Evolutionary conservation across 2,329 filamentous ascomycete species (phyloP).

Genomic region (Phialophora expanda): DNA sequence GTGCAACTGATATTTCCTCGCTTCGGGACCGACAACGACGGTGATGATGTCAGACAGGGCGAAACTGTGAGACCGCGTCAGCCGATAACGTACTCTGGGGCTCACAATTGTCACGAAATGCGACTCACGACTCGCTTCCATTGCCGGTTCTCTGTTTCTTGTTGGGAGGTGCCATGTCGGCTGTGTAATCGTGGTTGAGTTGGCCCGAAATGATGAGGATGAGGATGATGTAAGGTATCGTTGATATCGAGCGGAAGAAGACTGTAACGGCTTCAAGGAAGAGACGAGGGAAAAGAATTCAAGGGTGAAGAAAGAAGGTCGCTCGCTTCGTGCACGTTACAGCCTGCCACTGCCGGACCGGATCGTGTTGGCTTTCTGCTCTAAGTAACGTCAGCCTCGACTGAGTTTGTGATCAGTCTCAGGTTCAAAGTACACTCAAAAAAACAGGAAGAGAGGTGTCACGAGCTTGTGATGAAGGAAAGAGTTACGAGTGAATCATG

Average conservation of each 20-base stretch:
- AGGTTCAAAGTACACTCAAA: too few species aligned
- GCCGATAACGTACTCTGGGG: neutral
- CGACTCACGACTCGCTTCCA: neutral
- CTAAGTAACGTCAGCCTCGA: neutral
- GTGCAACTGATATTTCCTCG: constrained; percentile 15
- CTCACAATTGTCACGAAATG: neutral
- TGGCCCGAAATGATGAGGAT: neutral
- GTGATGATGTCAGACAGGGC: constrained; percentile 17
- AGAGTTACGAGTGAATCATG: neutral
- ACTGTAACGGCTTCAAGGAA: neutral
- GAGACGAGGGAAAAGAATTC: neutral
- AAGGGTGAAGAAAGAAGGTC: neutral
- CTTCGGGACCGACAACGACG: constrained; percentile 21
- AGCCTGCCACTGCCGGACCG: neutral
- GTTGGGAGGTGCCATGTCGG: neutral
- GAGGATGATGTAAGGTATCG: neutral
- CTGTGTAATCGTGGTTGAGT: neutral
- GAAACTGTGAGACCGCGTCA: constrained; percentile 6
- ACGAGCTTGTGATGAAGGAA: neutral
- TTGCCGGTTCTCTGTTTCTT: neutral
- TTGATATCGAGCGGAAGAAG: neutral
- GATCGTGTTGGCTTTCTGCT: neutral
- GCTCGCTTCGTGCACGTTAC: neutral
- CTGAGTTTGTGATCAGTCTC: neutral
- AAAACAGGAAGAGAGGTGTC: neutral